Base-by-base conservation (phyloP, 2,329 filamentous ascomycete genomes). In the Colletotrichum phormii region DNA sequence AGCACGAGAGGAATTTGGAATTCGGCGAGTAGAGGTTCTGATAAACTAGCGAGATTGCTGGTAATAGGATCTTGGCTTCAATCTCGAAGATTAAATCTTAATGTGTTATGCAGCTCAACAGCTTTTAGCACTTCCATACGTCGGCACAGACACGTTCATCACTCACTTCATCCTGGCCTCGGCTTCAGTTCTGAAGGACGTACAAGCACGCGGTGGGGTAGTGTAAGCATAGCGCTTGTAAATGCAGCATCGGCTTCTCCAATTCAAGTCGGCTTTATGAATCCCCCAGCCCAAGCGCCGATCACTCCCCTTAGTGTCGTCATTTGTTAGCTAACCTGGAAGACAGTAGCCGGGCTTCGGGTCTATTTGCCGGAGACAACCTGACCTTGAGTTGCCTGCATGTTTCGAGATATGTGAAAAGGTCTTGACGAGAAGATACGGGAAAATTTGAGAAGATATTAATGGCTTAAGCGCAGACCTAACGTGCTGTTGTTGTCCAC, bases 221-320 rank as follows among this genome's bases (percentile, higher is more conserved):
- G 37, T 29, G 5, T 1, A 29, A 9, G 35, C 5, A 4, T 42
- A 42, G 26, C 18, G 53, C 24, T 4, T 18, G 24, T 12, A 4
- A 5, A 33, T 42, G 15, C 29, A 1, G 3, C 46, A 7, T 64
- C 70, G 65, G 70, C 65, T 72, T 64, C 70, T 72, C 64, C 31
- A 7, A 6, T 8, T 9, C 3, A 33, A 64, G 53, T 72, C 70
- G 70, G 70, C 70, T 72, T 31, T 69, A 72, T 72, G 70, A 22
- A 12, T 1, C n/a, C 33, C 33, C 61, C 46, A 42, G 46, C n/a
- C 37, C n/a, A 4, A 31, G 46, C 15, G 57, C 22, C 11, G 31
- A 33, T 31, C 46, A 12, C 29, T 46, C 12, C 26, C 12, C 26
- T 18, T 37, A 6, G 37, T 54, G 58, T 67, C 65, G 59, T 69